Base-by-base conservation (phyloP, 2,329 filamentous ascomycete species). In the Diplodia corticola region DNA sequence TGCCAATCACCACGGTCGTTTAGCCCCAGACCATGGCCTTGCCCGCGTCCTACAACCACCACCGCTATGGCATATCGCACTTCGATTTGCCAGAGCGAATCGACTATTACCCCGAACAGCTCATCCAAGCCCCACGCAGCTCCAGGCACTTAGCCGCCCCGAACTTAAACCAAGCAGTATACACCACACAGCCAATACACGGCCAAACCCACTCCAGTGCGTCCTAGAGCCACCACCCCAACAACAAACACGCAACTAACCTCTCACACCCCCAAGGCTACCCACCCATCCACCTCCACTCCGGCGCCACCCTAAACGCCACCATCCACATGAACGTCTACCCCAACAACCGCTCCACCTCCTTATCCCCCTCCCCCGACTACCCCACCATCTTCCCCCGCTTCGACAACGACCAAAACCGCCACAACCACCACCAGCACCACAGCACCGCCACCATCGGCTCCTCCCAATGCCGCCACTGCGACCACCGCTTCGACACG, bases 251-350 rank as follows among this genome's bases (percentile, higher is more conserved):
- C 17, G 7, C 5, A 2, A 17, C 28, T 20, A n/a, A 53, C 50
- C n/a, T n/a, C 30, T 28, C n/a, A 17, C 24, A 5, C 22, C 1
- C 2, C 12, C 51, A 37, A 35, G 55, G 20, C 37, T 44, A 30
- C 55, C 55, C 55, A n/a, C 35, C 35, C 35, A 46, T 60, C 55
- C 37, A 60, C 55, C n/a, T 60, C 55, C 55, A 60, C 37, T 24
- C 55, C 13, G 55, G 55, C 55, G 54, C 54, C 30, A 59, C 49
- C 13, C 13, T 51, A 24, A 28, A 40, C 40, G 55, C 26, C 22
- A 60, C 37, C 24, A 48, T 60, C 55, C 55, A 60, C 55, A 17
- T 46, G 37, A 20, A 60, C 55, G 22, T 60, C 22, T 48, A 46
- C 55, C 37, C 20, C 26, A 30, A 30, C 40, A n/a, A n/a, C 33